Base-by-base conservation (phyloP, 2,329 filamentous ascomycete species). In the Dactylonectria estremocensis region DNA sequence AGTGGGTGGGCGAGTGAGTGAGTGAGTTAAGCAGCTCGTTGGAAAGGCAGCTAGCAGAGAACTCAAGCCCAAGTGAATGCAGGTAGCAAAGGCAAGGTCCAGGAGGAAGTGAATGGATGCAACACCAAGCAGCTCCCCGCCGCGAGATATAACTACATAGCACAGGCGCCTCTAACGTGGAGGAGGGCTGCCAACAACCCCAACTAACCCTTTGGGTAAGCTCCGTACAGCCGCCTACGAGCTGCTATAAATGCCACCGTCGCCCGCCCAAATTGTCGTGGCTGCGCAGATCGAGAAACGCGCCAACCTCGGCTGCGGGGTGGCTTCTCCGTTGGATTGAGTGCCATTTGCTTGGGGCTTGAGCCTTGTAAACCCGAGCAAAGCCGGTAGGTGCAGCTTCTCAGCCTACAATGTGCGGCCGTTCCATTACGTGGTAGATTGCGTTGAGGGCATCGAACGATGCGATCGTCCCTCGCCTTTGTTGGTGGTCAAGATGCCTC, bases 271-370 rank as follows among this genome's bases (percentile, higher is more conserved):
- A 69, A 67, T 65, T 54, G 48, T 67, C 18, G 64, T 64, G 53
- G 53, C 65, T 61, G 43, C 60, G 48, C 60, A 67, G 61, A 69
- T 69, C 64, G 13, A 22, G 31, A 11, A 11, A 37, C 22, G 55
- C 58, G 46, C 64, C 56, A 69, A 60, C 64, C 64, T 73, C 69
- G 72, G 71, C 72, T 58, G 28, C 45, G 57, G 20, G 55, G 31
- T 5, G 13, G 14, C 40, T 16, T 40, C 24, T n/a, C 11, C 6
- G 10, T n/a, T 22, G 10, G 22, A 7, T 50, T 35, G 46, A 35
- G 45, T 59, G 18, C 16, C 49, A 50, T 16, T 43, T 43, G 40
- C 49, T 18, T 52, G 7, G 8, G 10, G 22, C 24, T 53, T 46
- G 40, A 52, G 45, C 64, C 58, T 57, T 28, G 22, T 54, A 48